phyloP scores from a whole-genome alignment of 345 rosid genomes.

The Arabis hirsuta region DNA sequence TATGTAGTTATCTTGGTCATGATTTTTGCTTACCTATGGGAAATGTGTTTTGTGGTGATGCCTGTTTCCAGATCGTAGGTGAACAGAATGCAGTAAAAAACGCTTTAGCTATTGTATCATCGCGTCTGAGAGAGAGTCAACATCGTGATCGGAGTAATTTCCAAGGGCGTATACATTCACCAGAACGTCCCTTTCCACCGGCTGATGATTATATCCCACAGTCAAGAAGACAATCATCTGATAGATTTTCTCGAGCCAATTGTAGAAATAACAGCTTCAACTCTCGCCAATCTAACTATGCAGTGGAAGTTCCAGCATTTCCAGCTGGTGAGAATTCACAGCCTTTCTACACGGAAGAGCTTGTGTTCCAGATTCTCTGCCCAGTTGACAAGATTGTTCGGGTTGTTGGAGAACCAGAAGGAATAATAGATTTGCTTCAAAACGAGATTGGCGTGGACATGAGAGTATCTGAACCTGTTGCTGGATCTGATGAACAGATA shows the following conservation, averaged over 20 bases:
- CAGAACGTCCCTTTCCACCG: conserved; percentile 68
- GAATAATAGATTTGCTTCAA: conserved; percentile 79
- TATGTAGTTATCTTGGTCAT: conserved; percentile 4
- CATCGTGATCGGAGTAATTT: conserved; percentile 90
- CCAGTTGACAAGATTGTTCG: conserved; percentile 76
- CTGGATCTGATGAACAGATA: conserved; percentile 91
- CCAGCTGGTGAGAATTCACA: conserved; percentile 60
- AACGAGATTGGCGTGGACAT: conserved; percentile 94
- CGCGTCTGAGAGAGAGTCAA: conserved; percentile 94
- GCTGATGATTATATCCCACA: conserved; percentile 84
- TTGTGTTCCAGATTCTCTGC: conserved; percentile 90
- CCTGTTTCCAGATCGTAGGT: conserved; percentile 71
- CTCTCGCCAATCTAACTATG: conserved; percentile 60
- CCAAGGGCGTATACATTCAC: conserved; percentile 77
- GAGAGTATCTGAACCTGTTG: conserved; percentile 71
- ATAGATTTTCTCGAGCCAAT: conserved; percentile 56
- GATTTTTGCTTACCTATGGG: conserved; percentile 7
- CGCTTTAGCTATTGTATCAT: conserved; percentile 75
- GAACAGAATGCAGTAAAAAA: conserved; percentile 78
- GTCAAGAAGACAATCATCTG: conserved; percentile 58
- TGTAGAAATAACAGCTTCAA: conserved; percentile 59
- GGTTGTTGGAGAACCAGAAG: conserved; percentile 76
- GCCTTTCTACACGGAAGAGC: conserved; percentile 69
- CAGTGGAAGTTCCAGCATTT: conserved; percentile 51
- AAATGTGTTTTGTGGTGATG: conserved; percentile 18